phyloP scores from a whole-genome alignment of 1,284 basidiomycete genomes.

The Moesziomyces parantarcticus region DNA sequence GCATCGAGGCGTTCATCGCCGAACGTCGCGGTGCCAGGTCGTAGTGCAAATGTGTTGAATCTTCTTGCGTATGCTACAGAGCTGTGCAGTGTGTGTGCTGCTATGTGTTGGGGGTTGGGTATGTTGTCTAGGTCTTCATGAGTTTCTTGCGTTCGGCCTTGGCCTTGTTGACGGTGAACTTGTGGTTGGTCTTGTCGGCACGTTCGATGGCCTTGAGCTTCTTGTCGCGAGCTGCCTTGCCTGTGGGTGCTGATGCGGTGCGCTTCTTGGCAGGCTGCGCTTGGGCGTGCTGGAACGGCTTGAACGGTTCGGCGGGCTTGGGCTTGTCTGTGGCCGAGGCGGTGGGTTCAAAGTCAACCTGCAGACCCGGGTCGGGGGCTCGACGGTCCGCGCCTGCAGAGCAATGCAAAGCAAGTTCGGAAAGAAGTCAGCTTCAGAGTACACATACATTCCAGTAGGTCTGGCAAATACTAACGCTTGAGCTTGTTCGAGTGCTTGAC shows the following conservation, averaged over 20 bases:
- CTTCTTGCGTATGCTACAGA: not conserved
- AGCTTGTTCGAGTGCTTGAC: conserved; percentile 41
- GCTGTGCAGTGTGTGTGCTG: not conserved
- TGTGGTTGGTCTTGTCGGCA: conserved; percentile 45
- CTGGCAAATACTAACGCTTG: conserved; percentile 13
- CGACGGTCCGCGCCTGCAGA: conserved; percentile 34
- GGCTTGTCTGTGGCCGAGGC: not conserved
- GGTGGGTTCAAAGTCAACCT: conserved; percentile 30
- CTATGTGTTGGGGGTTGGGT: too few relatives aligned
- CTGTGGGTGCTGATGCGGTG: not conserved
- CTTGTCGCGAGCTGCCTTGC: conserved; percentile 35
- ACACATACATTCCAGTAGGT: too few relatives aligned
- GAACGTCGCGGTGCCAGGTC: conserved; percentile 31
- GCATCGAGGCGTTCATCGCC: conserved; percentile 58
- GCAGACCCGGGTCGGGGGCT: conserved; percentile 29
- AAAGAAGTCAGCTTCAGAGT: too few relatives aligned
- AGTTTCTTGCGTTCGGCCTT: conserved; percentile 43
- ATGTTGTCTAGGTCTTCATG: conserved; percentile 29
- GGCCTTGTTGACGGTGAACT: conserved; percentile 27
- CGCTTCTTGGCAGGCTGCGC: conserved; percentile 12
- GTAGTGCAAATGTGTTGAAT: not conserved
- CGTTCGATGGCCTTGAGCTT: conserved; percentile 41
- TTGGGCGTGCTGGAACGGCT: conserved; percentile 37
- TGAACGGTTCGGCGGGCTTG: conserved; percentile 13
- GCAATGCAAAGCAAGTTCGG: too few relatives aligned